These are phyloP conservation scores for Glaciozyma antarctica DNA, from an alignment of 768 basidiomycete species.

Conservation along the genomic window DNA sequence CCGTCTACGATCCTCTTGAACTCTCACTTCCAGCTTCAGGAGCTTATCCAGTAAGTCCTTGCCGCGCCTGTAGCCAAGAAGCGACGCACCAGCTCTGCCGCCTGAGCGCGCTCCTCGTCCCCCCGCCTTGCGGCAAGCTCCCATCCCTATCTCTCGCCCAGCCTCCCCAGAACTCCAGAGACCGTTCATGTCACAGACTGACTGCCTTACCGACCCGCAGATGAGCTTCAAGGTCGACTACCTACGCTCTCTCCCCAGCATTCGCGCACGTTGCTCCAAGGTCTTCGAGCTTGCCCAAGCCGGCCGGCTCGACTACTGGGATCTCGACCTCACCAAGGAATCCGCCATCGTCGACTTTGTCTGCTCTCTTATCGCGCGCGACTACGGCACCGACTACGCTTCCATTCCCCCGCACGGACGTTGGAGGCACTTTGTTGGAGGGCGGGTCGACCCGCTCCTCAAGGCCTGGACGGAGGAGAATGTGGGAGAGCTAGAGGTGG, in stretches of 20 bases:
- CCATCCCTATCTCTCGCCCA: too few species aligned
- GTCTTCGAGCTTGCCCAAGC: slow-evolving; percentile 68
- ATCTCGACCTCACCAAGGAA: slow-evolving; percentile 71
- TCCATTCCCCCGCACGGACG: slow-evolving; percentile 53
- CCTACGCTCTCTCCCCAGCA: slow-evolving; percentile 76
- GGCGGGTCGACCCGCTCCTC: slow-evolving; percentile 32
- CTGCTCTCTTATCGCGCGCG: slow-evolving; percentile 44
- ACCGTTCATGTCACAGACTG: background rate
- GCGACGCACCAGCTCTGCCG: too few species aligned
- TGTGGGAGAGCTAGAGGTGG: slow-evolving; percentile 44
- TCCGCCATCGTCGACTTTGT: slow-evolving; percentile 42
- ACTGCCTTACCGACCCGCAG: background rate
- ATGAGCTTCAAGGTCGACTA: slow-evolving; percentile 41
- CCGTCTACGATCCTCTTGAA: too few species aligned
- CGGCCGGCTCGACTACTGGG: slow-evolving; percentile 73
- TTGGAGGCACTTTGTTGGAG: slow-evolving; percentile 63
- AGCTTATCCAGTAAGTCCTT: too few species aligned
- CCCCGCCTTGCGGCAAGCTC: too few species aligned
- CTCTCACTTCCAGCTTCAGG: too few species aligned
- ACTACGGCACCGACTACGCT: slow-evolving; percentile 62
- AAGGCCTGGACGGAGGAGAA: slow-evolving; percentile 20
- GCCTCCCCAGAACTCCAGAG: too few species aligned
- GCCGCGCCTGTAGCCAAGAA: too few species aligned
- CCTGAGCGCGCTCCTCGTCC: too few species aligned
- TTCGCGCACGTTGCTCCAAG: slow-evolving; percentile 69